Conservation (phyloP, 2,329 filamentous ascomycete species). For the Colletotrichum sp. region DNA sequence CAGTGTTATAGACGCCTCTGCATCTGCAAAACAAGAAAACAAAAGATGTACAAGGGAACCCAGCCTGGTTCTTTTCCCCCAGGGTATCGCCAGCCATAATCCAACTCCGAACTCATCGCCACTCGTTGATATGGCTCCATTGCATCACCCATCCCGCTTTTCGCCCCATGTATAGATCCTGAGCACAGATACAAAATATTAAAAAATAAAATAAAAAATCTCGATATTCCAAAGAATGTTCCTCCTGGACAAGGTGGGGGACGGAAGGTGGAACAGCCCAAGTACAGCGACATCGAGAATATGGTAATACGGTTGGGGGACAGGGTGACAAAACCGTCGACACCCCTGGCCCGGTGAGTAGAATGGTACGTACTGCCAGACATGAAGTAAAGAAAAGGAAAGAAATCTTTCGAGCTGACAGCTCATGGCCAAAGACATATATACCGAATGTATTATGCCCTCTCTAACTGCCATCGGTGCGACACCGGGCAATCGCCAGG, state of each 20-base stretch:
- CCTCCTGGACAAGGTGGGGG: not conserved
- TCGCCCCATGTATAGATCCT: constrained; percentile 9
- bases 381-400: constrained; percentile 13
- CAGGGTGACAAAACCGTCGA: not conserved
- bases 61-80: not conserved
- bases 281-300: not conserved
- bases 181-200: constrained; percentile 18
- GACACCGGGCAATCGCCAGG: constrained; percentile 10
- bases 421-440: constrained; percentile 11
- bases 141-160: not conserved
- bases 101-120: constrained; percentile 14
- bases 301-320: not conserved
- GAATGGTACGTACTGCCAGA: constrained; percentile 9
- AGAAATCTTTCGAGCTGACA: constrained; percentile 16
- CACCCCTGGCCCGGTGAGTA: not conserved
- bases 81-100: constrained; percentile 13
- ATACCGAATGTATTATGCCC: not conserved
- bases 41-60: constrained; percentile 13
- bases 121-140: not conserved
- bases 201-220: constrained; percentile 6
- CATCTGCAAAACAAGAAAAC: not conserved
- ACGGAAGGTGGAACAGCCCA: not conserved
- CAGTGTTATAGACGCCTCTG: not conserved
- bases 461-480: constrained; percentile 12
- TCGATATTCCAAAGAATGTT: not conserved